Conservation (phyloP, 2,329 filamentous ascomycete genomes). For the Aciculosporium take region DNA sequence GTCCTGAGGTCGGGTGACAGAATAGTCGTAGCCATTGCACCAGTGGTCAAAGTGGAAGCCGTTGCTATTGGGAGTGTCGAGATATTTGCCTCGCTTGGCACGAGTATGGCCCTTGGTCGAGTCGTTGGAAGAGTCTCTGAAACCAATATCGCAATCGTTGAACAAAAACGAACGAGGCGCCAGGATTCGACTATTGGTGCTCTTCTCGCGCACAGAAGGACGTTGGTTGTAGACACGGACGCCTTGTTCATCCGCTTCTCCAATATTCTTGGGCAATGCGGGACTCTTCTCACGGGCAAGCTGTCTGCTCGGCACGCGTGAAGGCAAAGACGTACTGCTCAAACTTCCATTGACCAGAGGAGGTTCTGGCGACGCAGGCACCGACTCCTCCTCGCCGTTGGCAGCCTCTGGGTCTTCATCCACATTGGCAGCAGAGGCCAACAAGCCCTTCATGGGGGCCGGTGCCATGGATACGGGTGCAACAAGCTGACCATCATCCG, state of each 20-base stretch:
- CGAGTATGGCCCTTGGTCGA: constrained; percentile 37
- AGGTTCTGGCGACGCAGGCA: constrained; percentile 23
- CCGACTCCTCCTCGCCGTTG: constrained; percentile 21
- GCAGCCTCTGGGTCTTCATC: constrained; percentile 21
- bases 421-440: constrained; percentile 24
- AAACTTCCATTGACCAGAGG: constrained; percentile 15
- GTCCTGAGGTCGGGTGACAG: constrained; percentile 31
- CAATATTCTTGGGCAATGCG: constrained; percentile 23
- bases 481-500: constrained; percentile 15
- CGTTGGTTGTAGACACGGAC: constrained; percentile 29
- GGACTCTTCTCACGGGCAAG: constrained; percentile 24
- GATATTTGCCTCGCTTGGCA: constrained; percentile 37
- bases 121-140: constrained; percentile 43
- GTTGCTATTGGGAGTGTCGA: constrained; percentile 38
- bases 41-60: constrained; percentile 41
- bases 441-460: constrained; percentile 23
- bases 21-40: constrained; percentile 38
- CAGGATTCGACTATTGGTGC: constrained; percentile 39
- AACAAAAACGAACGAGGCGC: constrained; percentile 32
- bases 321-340: constrained; percentile 11
- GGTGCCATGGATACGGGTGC: constrained; percentile 13
- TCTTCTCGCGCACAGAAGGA: constrained; percentile 25
- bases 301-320: constrained; percentile 15
- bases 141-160: constrained; percentile 42
- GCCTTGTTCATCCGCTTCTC: constrained; percentile 37